These are phyloP conservation scores for Beauveria bassiana DNA, from an alignment of 2,329 filamentous ascomycete genomes.

Conservation along the genomic window DNA sequence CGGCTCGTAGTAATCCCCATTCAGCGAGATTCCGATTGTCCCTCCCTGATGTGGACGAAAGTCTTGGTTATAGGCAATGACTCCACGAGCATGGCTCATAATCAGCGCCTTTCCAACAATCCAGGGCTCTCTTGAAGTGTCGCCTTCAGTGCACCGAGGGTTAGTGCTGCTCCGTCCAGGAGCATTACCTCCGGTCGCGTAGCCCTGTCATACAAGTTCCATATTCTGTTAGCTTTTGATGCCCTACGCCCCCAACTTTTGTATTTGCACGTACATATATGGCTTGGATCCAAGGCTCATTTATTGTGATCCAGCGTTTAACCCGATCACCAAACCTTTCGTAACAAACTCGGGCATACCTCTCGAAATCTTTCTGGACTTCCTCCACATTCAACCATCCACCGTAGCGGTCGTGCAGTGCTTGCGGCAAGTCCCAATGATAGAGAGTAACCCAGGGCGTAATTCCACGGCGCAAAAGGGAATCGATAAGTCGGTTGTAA, in stretches of 20 bases:
- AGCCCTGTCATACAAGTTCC: conserved; percentile 17
- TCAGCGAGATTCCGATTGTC: conserved; percentile 27
- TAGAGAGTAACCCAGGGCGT: conserved; percentile 55
- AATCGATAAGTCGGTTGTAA: conserved; percentile 53
- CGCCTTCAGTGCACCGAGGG: conserved; percentile 18
- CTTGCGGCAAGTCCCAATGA: conserved; percentile 50
- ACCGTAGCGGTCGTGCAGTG: conserved; percentile 28
- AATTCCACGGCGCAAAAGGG: conserved; percentile 48
- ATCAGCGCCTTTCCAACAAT: conserved; percentile 28
- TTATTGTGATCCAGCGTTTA: conserved; percentile 31
- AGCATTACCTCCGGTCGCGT: conserved; percentile 26
- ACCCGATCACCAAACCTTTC: conserved; percentile 34
- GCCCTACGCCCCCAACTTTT: too few species aligned
- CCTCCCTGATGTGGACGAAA: conserved; percentile 24
- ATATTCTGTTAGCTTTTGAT: background rate
- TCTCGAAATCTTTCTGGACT: conserved; percentile 26
- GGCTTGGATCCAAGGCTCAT: conserved; percentile 31
- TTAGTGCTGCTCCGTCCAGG: conserved; percentile 25
- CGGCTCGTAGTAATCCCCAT: conserved; percentile 31
- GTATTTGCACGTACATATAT: conserved; percentile 21
- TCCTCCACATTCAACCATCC: conserved; percentile 26
- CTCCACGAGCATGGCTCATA: conserved; percentile 27
- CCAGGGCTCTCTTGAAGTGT: conserved; percentile 30
- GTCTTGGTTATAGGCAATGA: conserved; percentile 24
- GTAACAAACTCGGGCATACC: conserved; percentile 29